Conservation (phyloP, 495 filamentous ascomycete genomes). For the Pseudevernia furfuracea region DNA sequence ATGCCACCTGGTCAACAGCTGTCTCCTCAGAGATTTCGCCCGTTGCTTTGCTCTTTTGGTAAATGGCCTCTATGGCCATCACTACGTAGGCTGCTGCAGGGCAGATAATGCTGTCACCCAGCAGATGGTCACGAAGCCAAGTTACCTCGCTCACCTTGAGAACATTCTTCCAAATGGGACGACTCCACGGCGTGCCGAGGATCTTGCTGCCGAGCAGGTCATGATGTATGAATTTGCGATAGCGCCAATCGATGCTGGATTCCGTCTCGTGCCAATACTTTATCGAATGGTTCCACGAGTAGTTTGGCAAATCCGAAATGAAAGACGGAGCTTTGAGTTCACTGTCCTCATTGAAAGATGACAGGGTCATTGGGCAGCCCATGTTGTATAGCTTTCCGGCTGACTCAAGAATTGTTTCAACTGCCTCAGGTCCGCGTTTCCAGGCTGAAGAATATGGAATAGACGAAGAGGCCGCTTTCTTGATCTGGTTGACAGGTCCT, state of each 20-base stretch:
- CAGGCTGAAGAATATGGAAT: constrained; percentile 3
- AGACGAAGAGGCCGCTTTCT: constrained; percentile 5
- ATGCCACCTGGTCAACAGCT: constrained; percentile 16
- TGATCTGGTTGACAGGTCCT: constrained; percentile 30
- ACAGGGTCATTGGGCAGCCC: constrained; percentile 9
- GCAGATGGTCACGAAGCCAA: constrained; percentile 42
- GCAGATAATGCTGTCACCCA: constrained; percentile 29
- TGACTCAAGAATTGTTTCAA: not conserved
- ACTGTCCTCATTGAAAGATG: constrained; percentile 13
- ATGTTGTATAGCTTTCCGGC: constrained; percentile 19
- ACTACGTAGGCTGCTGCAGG: constrained; percentile 40
- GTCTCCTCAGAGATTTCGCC: not conserved
- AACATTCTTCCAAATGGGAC: constrained; percentile 37
- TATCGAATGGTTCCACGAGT: constrained; percentile 26
- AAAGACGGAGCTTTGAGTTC: not conserved
- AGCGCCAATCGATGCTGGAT: constrained; percentile 21
- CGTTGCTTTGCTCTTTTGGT: constrained; percentile 19
- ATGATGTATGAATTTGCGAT: constrained; percentile 39
- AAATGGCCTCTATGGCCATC: constrained; percentile 43
- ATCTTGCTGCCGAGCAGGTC: constrained; percentile 38
- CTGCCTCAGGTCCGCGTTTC: constrained; percentile 2
- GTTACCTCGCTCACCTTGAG: constrained; percentile 34
- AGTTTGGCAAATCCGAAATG: constrained; percentile 28
- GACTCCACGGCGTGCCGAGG: constrained; percentile 25
- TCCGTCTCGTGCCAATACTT: constrained; percentile 40